These are phyloP conservation scores for Stropharia rugosoannulata DNA, from an alignment of 768 basidiomycete genomes.

Conservation along the genomic window DNA sequence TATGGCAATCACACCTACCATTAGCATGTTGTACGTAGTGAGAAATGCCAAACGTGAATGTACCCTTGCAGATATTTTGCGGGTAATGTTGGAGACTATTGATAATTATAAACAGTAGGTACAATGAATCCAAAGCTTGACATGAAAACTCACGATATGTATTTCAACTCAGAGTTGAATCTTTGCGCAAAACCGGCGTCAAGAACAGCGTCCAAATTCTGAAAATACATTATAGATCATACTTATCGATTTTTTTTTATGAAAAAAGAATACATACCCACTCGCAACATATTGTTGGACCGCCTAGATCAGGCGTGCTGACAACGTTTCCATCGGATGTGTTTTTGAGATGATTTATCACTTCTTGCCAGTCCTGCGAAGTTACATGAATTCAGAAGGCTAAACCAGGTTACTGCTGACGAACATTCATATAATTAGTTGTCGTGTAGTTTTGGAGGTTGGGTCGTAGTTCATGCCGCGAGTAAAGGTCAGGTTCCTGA, in stretches of 20 bases:
- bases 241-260: too few relatives aligned
- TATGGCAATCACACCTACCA: constrained; percentile 25
- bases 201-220: constrained; percentile 44
- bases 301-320: constrained; percentile 37
- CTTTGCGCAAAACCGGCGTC: constrained; percentile 37
- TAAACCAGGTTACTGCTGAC: constrained; percentile 7
- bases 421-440: constrained; percentile 43
- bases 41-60: constrained; percentile 33
- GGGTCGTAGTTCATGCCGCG: constrained; percentile 38
- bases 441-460: constrained; percentile 45
- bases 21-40: constrained; percentile 48
- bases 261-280: constrained; percentile 52
- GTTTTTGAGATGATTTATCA: constrained; percentile 31
- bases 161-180: constrained; percentile 42
- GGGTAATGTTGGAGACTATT: constrained; percentile 52
- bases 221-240: neutral
- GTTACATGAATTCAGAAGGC: neutral
- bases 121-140: too few relatives aligned
- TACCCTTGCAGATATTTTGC: constrained; percentile 43
- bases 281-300: constrained; percentile 50
- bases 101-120: too few relatives aligned
- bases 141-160: constrained; percentile 39
- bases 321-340: constrained; percentile 39
- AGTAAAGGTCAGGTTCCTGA: constrained; percentile 66
- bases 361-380: constrained; percentile 40